A percentile compares a stretch with the other conserved stretches of the same genome.
Conservation (phyloP, 371 early-diverging fungal genomes). For the Entomophthora muscae region DNA sequence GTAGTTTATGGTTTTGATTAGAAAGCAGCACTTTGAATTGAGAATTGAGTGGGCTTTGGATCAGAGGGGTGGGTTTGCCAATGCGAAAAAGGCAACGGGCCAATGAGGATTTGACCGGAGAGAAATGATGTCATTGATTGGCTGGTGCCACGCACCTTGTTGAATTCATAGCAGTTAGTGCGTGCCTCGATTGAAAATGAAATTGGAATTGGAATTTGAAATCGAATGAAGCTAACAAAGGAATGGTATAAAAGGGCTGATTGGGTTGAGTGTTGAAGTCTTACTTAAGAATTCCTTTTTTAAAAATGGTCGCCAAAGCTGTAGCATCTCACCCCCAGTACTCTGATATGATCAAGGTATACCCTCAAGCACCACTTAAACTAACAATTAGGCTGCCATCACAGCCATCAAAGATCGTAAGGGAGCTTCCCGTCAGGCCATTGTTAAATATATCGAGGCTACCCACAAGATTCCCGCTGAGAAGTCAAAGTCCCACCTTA, state of each 20-base stretch:
- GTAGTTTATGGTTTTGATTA: background rate
- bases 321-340: slow-evolving; percentile 21
- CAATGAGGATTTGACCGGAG: background rate
- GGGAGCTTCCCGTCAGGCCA: slow-evolving; percentile 57
- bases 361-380: background rate
- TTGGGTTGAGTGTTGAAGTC: background rate
- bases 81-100: background rate
- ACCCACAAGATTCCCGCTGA: slow-evolving; percentile 43
- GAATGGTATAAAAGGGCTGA: background rate
- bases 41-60: background rate
- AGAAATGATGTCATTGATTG: no score
- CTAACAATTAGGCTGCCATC: slow-evolving; percentile 18
- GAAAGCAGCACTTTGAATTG: background rate
- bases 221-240: background rate
- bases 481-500: slow-evolving; percentile 39
- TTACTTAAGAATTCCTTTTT: background rate
- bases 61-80: background rate
- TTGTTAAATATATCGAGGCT: slow-evolving; percentile 67
- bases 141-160: no score
- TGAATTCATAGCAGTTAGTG: no score
- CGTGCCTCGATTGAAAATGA: background rate
- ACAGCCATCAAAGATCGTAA: slow-evolving; percentile 53
- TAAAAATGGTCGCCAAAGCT: background rate
- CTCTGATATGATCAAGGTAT: slow-evolving; percentile 34
- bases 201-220: background rate